These are phyloP conservation scores for Eucalyptus caleyi DNA, from an alignment of 345 rosid species.

Conservation along the genomic window DNA sequence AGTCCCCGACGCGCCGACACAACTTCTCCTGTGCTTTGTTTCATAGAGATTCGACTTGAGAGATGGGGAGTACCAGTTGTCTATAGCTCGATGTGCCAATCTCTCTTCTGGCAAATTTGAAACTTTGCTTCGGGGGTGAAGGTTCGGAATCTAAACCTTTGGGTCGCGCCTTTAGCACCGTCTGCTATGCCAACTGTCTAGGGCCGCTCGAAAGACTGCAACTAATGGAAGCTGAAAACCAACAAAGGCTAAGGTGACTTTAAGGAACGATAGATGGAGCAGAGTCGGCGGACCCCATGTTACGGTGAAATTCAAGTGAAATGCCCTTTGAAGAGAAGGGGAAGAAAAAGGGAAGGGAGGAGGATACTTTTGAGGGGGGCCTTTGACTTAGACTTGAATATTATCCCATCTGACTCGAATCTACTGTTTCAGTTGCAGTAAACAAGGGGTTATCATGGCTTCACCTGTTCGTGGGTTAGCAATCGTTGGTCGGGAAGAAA, in stretches of 20 bases:
- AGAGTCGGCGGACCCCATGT: not conserved
- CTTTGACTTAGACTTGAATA: not conserved
- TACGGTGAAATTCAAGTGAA: not conserved
- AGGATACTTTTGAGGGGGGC: not conserved
- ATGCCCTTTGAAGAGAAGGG: not conserved
- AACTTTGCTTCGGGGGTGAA: not conserved
- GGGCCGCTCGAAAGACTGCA: not conserved
- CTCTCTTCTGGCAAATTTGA: not conserved
- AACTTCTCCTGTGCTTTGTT: not conserved
- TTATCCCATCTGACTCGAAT: not conserved
- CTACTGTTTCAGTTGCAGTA: not conserved
- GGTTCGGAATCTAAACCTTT: not conserved
- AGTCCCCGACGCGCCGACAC: not conserved
- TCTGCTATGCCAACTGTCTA: not conserved
- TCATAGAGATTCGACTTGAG: not conserved
- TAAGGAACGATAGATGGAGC: not conserved
- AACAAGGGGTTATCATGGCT: not conserved
- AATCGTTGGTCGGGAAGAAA: not conserved
- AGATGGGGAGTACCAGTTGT: not conserved
- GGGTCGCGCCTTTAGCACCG: not conserved
- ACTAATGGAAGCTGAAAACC: not conserved
- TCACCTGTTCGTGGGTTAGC: not conserved
- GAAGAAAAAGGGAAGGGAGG: not conserved
- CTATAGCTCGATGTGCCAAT: not conserved
- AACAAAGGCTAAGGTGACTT: not conserved